Percentiles rank a stretch among this genome's conserved stretches.
Conservation (phyloP, 257 asterid species). For the Lavandula angustifolia region DNA sequence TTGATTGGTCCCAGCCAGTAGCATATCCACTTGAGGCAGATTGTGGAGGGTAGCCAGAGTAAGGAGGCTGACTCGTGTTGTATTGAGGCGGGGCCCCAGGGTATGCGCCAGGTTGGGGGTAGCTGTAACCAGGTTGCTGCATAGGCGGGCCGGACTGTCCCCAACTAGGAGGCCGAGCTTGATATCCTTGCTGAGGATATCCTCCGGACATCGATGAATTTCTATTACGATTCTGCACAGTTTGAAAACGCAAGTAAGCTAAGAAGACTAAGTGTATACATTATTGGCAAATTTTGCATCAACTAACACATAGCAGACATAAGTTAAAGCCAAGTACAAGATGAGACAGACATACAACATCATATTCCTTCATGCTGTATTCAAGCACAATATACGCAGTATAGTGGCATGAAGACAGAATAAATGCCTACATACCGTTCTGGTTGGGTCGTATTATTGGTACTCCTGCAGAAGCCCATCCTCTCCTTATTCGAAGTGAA, state of each 20-base stretch:
- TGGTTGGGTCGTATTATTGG: constrained; percentile 59
- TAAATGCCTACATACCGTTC: constrained; percentile 82
- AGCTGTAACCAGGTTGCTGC: constrained; percentile 86
- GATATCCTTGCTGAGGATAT: constrained; percentile 86
- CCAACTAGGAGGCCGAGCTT: constrained; percentile 85
- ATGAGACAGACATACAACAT: constrained; percentile 19
- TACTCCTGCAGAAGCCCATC: constrained; percentile 83
- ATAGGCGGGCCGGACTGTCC: constrained; percentile 61
- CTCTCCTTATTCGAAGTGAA: constrained; percentile 72
- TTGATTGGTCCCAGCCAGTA: constrained; percentile 80
- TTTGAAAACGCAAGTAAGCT: constrained; percentile 44
- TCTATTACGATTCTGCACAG: constrained; percentile 86
- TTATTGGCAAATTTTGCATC: background rate
- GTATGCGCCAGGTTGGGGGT: constrained; percentile 47
- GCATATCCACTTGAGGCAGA: constrained; percentile 64
- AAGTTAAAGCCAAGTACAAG: constrained; percentile 28
- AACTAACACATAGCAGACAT: background rate
- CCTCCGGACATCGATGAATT: constrained; percentile 67
- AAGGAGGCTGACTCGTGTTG: constrained; percentile 54
- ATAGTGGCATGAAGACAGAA: constrained; percentile 50
- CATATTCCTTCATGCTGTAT: background rate
- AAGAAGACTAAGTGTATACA: constrained; percentile 25
- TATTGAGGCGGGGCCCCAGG: constrained; percentile 68
- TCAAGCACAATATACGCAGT: constrained; percentile 36
- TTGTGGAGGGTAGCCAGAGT: constrained; percentile 75